These are phyloP conservation scores for Cyclotella choctawhatcheeana DNA, from an alignment of 108 stramenopile genomes.

Conservation along the genomic window DNA sequence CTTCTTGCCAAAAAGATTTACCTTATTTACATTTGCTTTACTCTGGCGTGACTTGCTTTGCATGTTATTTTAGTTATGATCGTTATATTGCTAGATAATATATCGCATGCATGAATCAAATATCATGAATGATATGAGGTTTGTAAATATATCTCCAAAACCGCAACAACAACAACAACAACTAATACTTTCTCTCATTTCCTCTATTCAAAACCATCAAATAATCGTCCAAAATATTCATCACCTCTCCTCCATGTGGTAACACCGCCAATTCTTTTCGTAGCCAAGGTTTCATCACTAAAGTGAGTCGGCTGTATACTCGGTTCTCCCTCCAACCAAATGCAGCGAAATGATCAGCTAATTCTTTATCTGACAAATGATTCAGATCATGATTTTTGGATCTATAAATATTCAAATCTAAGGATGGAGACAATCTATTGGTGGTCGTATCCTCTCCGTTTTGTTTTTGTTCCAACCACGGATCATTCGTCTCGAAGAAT, in stretches of 20 bases:
- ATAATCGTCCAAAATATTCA: slow-evolving; percentile 47
- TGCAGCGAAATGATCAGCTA: slow-evolving; percentile 30
- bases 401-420: slow-evolving; percentile 25
- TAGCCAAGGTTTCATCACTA: slow-evolving; percentile 46
- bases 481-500: slow-evolving; percentile 45
- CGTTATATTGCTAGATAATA: too few species aligned
- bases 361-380: slow-evolving; percentile 23
- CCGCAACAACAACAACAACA: too few species aligned
- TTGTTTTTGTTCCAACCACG: slow-evolving; percentile 14
- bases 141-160: too few species aligned
- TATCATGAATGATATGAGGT: too few species aligned
- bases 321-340: slow-evolving; percentile 35
- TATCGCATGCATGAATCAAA: too few species aligned
- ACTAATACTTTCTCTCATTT: too few species aligned
- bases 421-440: slow-evolving; percentile 24
- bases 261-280: slow-evolving; percentile 31
- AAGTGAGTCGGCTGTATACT: slow-evolving; percentile 30
- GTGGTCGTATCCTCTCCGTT: neutral
- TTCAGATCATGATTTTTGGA: slow-evolving; percentile 44
- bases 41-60: too few species aligned
- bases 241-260: slow-evolving; percentile 2
- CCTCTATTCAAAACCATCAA: slow-evolving; percentile 32
- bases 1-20: too few species aligned
- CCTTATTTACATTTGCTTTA: too few species aligned
- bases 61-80: too few species aligned